A percentile compares a stretch with the other conserved stretches of the same genome.
These are phyloP conservation scores for Euphrasia arctica DNA, from an alignment of 305 asterid genomes.

Conservation along the genomic window DNA sequence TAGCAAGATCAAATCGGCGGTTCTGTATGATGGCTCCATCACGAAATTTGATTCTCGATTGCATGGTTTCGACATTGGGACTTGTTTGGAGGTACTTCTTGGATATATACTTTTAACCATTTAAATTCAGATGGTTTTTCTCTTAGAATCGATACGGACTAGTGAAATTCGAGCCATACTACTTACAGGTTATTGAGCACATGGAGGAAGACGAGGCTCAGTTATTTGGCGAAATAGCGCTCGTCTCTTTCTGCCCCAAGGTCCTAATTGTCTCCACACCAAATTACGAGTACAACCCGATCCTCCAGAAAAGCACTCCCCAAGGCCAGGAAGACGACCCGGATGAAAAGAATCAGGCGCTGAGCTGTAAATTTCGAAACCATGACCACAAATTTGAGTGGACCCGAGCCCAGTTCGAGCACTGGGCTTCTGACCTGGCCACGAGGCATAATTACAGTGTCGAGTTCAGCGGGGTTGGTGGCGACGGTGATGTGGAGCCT, in stretches of 20 bases:
- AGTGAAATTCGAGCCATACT: background rate
- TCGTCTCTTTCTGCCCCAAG: conserved; percentile 62
- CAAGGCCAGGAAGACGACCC: conserved; percentile 62
- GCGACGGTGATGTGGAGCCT: conserved; percentile 64
- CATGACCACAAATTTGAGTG: conserved; percentile 96
- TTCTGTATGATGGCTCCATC: conserved; percentile 76
- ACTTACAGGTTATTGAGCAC: conserved; percentile 80
- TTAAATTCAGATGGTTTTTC: too few species aligned
- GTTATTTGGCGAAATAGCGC: conserved; percentile 72
- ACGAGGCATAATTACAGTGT: conserved; percentile 52
- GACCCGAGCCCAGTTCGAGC: conserved; percentile 75
- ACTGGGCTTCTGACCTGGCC: conserved; percentile 79
- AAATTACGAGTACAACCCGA: conserved; percentile 82
- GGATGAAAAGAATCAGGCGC: conserved; percentile 53
- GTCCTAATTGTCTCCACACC: conserved; percentile 88
- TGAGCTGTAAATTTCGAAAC: conserved; percentile 68
- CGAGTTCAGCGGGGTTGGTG: conserved; percentile 88
- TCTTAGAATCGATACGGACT: conserved; percentile 7
- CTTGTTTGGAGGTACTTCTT: conserved; percentile 84
- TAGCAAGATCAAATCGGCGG: conserved; percentile 56
- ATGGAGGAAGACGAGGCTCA: conserved; percentile 88
- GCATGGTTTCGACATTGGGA: conserved; percentile 74
- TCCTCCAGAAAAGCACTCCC: conserved; percentile 70
- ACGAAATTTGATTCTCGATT: conserved; percentile 63
- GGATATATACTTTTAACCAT: too few species aligned